Percentiles rank a stretch among this genome's conserved stretches.
phyloP scores from a whole-genome alignment of 192 early-diverging fungal genomes.

The Backusella luteola region DNA sequence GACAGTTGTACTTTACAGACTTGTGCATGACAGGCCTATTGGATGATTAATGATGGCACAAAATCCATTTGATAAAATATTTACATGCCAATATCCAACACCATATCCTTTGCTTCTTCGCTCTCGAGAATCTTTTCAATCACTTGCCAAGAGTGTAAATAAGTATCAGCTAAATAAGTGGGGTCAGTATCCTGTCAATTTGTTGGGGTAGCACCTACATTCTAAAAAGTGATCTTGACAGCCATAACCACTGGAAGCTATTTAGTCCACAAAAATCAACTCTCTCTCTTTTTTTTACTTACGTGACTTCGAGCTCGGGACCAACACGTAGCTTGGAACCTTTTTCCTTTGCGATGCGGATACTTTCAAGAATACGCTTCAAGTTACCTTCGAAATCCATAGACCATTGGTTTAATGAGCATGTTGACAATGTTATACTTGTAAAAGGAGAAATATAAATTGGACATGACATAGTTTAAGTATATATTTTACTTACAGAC shows the following conservation, averaged over 20 bases:
- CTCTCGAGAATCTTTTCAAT: conserved; percentile 70
- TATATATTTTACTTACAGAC: background rate
- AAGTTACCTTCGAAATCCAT: conserved; percentile 96
- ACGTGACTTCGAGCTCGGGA: conserved; percentile 96
- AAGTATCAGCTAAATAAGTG: conserved; percentile 73
- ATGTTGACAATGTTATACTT: conserved; percentile 74
- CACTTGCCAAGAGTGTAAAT: conserved; percentile 93
- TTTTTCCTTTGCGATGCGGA: conserved; percentile 73
- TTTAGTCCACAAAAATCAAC: background rate
- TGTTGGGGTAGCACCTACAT: conserved; percentile 40
- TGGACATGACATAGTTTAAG: background rate
- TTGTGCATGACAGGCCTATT: conserved; percentile 88
- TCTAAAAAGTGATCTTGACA: conserved; percentile 99
- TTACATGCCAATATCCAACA: conserved; percentile 95
- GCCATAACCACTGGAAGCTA: conserved; percentile 77
- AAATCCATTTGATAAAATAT: conserved; percentile 9
- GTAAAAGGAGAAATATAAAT: background rate
- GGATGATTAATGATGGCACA: background rate
- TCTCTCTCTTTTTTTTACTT: conserved; percentile 7
- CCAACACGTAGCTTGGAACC: conserved; percentile 88
- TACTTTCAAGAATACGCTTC: conserved; percentile 80
- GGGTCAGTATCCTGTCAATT: background rate
- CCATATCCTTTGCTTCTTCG: conserved; percentile 69
- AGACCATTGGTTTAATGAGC: conserved; percentile 92
- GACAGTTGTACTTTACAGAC: conserved; percentile 94